Evolutionary conservation across 805 yeast species (phyloP), one percentile per base, ranked within the genome.

Genomic region (Wickerhamomyces bisporus): DNA sequence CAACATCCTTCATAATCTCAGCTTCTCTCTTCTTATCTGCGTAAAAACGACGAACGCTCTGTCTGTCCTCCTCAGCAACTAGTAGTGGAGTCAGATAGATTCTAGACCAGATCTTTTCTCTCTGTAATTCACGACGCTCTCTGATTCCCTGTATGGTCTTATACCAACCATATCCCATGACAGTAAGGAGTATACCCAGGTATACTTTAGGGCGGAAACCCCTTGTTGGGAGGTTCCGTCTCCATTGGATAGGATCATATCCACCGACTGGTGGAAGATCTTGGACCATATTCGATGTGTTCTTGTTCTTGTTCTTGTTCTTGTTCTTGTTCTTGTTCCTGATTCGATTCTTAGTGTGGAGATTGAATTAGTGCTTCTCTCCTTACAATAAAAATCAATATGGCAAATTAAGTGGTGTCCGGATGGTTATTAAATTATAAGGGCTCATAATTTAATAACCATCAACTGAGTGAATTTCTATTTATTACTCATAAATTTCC

Each of bases 201-300:
- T 81, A 86, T 31, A 84, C 68, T 30, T 77, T 65, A 13, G 94
- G 93, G 41, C 91, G 69, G 66, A 86, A 86, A 3, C 95, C 95
- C 49, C 95, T 71, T 3, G 91, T 66, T 18, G 95, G 95, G 34
- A 86, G 64, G 61, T 86, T 81, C 59, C 95, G 76, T 65, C 81
- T 82, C 95, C 95, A 86, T 66, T 86, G 95, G 43, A 86, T 75
- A 31, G 84, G 82, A 47, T 82, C 88, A 55, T 86, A 86, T 44
- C 95, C 95, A 40, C 85, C 86, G 52, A 75, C 68, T 41, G 95
- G 95, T 55, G 95, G 95, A 56, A 86, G 66, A 56, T 86, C 95
- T 71, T 86, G 95, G 27, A 62, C 62, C 49, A 42, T 42, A 13
- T n/a, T n/a, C n/a, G n/a, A n/a, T n/a, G n/a, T 30, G 35, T 28